These are phyloP conservation scores for Musa schizocarpa DNA, from an alignment of 176 grass and related monocot genomes.

Conservation along the genomic window DNA sequence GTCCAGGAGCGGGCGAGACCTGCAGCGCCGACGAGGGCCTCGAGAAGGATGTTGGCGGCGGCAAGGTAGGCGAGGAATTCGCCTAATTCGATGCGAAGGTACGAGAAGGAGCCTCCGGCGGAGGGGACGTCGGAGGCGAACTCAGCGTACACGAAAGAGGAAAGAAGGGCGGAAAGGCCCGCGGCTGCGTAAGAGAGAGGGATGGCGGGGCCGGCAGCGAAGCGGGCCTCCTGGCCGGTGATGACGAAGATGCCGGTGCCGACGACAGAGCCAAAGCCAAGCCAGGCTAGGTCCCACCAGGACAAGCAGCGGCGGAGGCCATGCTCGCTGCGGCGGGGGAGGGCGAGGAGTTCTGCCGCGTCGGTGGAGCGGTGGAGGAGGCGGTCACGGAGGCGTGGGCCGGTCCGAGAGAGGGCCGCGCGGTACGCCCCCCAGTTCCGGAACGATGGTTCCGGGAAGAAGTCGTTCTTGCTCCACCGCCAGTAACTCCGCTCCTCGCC, in stretches of 20 bases:
- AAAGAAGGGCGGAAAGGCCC: conserved; percentile 35
- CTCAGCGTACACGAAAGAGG: conserved; percentile 44
- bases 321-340: conserved; percentile 44
- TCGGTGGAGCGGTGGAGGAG: conserved; percentile 27
- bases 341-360: conserved; percentile 31
- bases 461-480: conserved; percentile 41
- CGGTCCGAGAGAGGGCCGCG: conserved; percentile 24
- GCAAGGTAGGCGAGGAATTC: conserved; percentile 42
- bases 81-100: conserved; percentile 46
- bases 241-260: conserved; percentile 54
- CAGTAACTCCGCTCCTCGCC: conserved; percentile 23
- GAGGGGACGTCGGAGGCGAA: conserved; percentile 52
- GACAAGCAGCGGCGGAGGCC: conserved; percentile 36
- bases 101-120: conserved; percentile 40
- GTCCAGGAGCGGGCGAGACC: conserved; percentile 43
- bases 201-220: conserved; percentile 43
- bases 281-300: conserved; percentile 35
- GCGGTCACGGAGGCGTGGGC: conserved; percentile 28
- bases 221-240: conserved; percentile 55
- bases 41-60: conserved; percentile 44
- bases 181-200: conserved; percentile 38
- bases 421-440: conserved; percentile 31
- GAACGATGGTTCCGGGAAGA: conserved; percentile 43
- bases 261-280: conserved; percentile 47
- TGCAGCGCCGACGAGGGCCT: conserved; percentile 36